Evolutionary conservation across 176 grass and related monocot species (phyloP).

Genomic region (Aegilops longissima): DNA sequence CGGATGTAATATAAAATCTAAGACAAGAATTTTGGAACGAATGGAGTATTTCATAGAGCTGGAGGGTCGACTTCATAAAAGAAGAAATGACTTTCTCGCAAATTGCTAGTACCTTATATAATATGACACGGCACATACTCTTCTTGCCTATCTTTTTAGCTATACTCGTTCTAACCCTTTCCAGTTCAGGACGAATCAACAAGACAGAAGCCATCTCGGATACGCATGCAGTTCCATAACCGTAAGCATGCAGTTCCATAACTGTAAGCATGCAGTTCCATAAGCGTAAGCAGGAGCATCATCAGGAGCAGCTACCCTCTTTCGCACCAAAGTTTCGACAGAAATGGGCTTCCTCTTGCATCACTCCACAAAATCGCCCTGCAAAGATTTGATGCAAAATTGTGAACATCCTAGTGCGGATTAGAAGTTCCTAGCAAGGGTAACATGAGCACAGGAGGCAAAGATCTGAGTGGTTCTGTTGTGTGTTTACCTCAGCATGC

Average conservation of each 20-base stretch:
- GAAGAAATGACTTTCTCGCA: too few relatives aligned
- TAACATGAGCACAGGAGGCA: neutral
- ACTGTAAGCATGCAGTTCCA: conserved; percentile 18
- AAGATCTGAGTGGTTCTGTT: too few relatives aligned
- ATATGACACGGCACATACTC: too few relatives aligned
- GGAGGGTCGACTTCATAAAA: too few relatives aligned
- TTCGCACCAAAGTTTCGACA: conserved; percentile 33
- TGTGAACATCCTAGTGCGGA: neutral
- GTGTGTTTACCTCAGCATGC: too few relatives aligned
- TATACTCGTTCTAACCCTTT: neutral
- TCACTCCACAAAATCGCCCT: neutral
- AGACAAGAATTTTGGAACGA: too few relatives aligned
- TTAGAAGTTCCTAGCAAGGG: too few relatives aligned
- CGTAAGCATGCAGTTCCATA: conserved; percentile 1
- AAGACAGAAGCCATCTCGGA: conserved; percentile 48
- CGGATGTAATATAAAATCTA: too few relatives aligned
- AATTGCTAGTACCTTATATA: too few relatives aligned
- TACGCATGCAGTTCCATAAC: neutral
- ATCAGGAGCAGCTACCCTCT: conserved; percentile 39
- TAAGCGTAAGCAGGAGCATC: conserved; percentile 38
- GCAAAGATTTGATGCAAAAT: neutral
- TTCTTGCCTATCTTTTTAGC: too few relatives aligned
- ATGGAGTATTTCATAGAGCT: too few relatives aligned
- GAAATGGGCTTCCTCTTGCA: conserved; percentile 3
- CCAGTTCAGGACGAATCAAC: neutral